A percentile compares a stretch with the other conserved stretches of the same genome.
phyloP scores from a whole-genome alignment of 805 yeast genomes.

The Cyberlindnera meyerae region DNA sequence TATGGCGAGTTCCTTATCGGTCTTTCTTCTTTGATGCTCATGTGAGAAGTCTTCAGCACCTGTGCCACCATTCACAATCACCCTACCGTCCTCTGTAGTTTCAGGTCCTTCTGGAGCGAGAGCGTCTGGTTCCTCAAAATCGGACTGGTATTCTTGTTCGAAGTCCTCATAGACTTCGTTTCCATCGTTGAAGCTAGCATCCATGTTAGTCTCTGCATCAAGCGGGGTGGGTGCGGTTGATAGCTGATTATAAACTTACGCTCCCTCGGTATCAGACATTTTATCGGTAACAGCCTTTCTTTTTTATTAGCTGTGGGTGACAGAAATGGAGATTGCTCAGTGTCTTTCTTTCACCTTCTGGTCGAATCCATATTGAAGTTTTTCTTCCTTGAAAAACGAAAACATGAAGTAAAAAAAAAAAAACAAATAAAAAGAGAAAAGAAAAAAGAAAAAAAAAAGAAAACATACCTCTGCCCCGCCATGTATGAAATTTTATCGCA shows the following conservation, averaged over 20 bases:
- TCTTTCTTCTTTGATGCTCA: conserved; percentile 46
- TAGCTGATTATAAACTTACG: conserved; percentile 28
- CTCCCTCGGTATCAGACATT: conserved; percentile 51
- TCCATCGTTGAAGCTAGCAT: conserved; percentile 55
- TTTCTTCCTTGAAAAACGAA: no score
- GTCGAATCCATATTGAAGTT: no score
- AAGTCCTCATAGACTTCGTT: conserved; percentile 72
- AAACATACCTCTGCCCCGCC: no score
- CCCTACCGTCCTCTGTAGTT: conserved; percentile 60
- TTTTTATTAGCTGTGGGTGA: no score
- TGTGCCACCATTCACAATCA: conserved; percentile 64
- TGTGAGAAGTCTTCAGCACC: conserved; percentile 50
- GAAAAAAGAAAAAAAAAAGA: no score
- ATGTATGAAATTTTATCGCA: no score
- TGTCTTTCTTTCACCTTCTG: no score
- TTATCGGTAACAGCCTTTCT: no score
- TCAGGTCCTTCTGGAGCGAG: conserved; percentile 29
- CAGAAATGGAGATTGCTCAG: no score
- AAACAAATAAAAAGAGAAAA: no score
- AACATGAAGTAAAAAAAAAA: no score
- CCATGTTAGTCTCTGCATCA: not conserved
- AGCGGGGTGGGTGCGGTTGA: no score
- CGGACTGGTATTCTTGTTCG: conserved; percentile 81
- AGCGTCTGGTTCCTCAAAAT: conserved; percentile 47
- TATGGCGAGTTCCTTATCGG: conserved; percentile 77